Percentiles rank a stretch among this genome's conserved stretches.
Conservation (phyloP, 2,329 filamentous ascomycete genomes). For the Aspergillus uvarum region DNA sequence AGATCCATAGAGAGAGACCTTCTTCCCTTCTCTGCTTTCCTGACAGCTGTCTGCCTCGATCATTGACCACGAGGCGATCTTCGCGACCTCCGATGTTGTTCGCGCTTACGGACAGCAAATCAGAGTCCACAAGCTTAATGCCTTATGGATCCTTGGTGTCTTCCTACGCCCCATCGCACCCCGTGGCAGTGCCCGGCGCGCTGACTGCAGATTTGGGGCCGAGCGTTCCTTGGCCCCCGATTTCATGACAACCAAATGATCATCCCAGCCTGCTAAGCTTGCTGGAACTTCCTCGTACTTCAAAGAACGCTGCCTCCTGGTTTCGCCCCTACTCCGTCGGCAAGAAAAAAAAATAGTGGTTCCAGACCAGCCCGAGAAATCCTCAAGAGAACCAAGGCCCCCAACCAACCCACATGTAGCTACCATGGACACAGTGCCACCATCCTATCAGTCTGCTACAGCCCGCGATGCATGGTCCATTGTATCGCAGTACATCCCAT, state of each 20-base stretch:
- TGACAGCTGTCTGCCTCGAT: background rate
- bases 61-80: background rate
- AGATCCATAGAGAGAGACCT: background rate
- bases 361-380: background rate
- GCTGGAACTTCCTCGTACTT: background rate
- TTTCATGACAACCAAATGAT: background rate
- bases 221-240: slow-evolving; percentile 2
- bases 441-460: slow-evolving; percentile 60
- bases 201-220: slow-evolving; percentile 3
- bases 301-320: background rate
- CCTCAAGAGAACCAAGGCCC: background rate
- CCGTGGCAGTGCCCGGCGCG: slow-evolving; percentile 15
- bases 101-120: background rate
- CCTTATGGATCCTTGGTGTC: slow-evolving; percentile 1
- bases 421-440: slow-evolving; percentile 57
- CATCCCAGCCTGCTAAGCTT: background rate
- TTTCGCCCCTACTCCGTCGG: background rate
- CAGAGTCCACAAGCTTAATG: background rate
- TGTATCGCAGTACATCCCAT: slow-evolving; percentile 57
- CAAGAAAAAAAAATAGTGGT: too few relatives aligned
- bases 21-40: background rate
- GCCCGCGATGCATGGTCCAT: slow-evolving; percentile 56
- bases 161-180: slow-evolving; percentile 11
- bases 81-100: background rate
- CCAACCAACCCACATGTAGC: background rate